Evolutionary conservation across 345 rosid genomes (phyloP).

Genomic region (Eutrema heterophyllum): DNA sequence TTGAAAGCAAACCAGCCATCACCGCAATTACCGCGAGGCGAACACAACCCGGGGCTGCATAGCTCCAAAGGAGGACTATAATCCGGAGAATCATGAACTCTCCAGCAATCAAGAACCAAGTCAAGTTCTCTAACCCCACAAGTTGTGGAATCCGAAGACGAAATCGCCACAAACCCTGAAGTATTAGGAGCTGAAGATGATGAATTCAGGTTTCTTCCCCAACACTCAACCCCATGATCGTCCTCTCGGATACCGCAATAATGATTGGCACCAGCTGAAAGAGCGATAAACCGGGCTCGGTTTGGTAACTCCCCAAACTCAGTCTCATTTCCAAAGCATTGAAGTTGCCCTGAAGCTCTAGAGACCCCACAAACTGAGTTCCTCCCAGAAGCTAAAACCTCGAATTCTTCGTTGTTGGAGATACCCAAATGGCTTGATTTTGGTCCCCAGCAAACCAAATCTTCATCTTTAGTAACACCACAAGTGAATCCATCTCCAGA

Average conservation of each 20-base stretch:
- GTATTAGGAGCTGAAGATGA: constrained; percentile 54
- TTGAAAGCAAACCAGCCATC: constrained; percentile 66
- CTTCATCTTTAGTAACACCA: constrained; percentile 64
- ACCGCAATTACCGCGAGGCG: constrained; percentile 45
- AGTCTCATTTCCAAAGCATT: constrained; percentile 66
- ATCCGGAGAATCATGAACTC: constrained; percentile 43
- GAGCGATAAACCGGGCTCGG: constrained; percentile 46
- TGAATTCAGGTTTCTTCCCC: constrained; percentile 58
- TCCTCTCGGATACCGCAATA: constrained; percentile 80
- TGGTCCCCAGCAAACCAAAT: constrained; percentile 87
- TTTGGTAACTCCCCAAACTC: constrained; percentile 39
- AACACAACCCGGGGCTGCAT: constrained; percentile 84
- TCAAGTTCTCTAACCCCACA: constrained; percentile 86
- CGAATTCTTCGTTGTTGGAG: constrained; percentile 33
- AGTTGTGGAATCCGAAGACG: constrained; percentile 74
- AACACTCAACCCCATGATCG: constrained; percentile 79
- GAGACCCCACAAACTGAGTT: constrained; percentile 66
- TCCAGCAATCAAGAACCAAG: constrained; percentile 92
- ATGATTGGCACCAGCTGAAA: constrained; percentile 68
- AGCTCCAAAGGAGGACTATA: constrained; percentile 80
- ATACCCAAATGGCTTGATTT: constrained; percentile 41
- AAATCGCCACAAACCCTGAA: constrained; percentile 76
- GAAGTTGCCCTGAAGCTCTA: constrained; percentile 43
- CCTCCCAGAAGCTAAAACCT: constrained; percentile 61
- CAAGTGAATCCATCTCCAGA: constrained; percentile 92